Evolutionary conservation across 208 protist species (phyloP), one percentile per base, ranked within the genome.

Genomic region (Trichomonas gallinae): DNA sequence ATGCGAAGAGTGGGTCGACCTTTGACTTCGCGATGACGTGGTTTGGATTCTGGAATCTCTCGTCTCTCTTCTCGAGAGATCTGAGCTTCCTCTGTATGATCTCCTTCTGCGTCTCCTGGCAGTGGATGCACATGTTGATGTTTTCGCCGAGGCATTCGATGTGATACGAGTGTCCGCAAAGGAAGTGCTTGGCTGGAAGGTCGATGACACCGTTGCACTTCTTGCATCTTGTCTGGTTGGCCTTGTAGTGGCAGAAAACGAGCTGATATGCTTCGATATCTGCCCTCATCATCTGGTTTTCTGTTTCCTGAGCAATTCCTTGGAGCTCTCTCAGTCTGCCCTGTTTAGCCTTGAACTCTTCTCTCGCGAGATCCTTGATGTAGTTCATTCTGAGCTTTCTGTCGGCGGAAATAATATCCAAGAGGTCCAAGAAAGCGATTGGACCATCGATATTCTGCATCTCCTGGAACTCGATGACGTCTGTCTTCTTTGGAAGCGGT

Each of bases 141-240:
- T 96, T 40, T 36, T 63, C 51, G 15, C 51, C 49, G 0, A 96
- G 44, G 26, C 93, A 96, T 45, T 49, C 63, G 42, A 81, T 81
- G 45, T 96, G 93, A 38, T 81, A 96, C 10, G 40, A 51, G 40
- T 96, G 93, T 23, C 93, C 93, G 23, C 93, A 96, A 4, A 96
- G 31, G 49, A 96, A 96, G 31, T 96, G 93, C 48, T 82, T 96
- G 13, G 49, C 51, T n/a, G 93, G 93, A 4, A 96, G 49, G 34
- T 96, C 93, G 13, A 96, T 82, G 63, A 34, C 49, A 36, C 42
- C 11, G 34, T 96, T 46, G 34, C 93, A 96, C 15, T 40, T 49
- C 31, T 23, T 31, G 38, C 93, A 96, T 46, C 51, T 9, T 9
- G 49, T 93, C 15, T 96, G 93, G 2, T 81, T 81, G 81, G 93